phyloP scores from a whole-genome alignment of 2,329 filamentous ascomycete genomes.

The Calonectria fujianensis region DNA sequence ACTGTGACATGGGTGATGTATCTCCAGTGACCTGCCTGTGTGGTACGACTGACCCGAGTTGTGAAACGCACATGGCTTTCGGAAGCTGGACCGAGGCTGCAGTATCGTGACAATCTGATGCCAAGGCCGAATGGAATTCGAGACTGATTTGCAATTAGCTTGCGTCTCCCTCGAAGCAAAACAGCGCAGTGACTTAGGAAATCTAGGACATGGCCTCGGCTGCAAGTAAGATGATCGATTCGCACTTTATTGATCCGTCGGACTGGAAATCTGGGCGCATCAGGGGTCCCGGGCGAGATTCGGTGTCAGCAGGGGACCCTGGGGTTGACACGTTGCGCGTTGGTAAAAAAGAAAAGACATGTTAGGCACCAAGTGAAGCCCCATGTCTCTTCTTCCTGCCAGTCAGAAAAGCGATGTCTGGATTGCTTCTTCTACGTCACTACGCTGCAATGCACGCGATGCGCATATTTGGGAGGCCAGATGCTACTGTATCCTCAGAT shows the following conservation, averaged over 20 bases:
- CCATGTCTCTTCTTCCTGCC: background rate
- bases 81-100: background rate
- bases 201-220: background rate
- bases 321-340: constrained; percentile 26
- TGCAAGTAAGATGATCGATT: constrained; percentile 20
- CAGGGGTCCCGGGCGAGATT: constrained; percentile 24
- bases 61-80: constrained; percentile 10
- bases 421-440: constrained; percentile 18
- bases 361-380: background rate
- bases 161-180: background rate
- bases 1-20: constrained; percentile 4
- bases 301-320: constrained; percentile 19
- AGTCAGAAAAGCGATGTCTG: background rate
- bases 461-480: background rate
- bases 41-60: constrained; percentile 2
- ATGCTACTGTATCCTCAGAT: constrained; percentile 7
- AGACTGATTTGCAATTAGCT: background rate
- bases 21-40: background rate
- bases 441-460: background rate
- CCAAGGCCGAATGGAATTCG: background rate
- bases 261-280: background rate
- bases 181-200: background rate
- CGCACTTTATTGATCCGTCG: constrained; percentile 19
- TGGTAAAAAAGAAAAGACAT: constrained; percentile 16
- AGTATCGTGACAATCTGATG: background rate